Evolutionary conservation across 805 yeast species (phyloP).

Genomic region (Candida bentonensis): DNA sequence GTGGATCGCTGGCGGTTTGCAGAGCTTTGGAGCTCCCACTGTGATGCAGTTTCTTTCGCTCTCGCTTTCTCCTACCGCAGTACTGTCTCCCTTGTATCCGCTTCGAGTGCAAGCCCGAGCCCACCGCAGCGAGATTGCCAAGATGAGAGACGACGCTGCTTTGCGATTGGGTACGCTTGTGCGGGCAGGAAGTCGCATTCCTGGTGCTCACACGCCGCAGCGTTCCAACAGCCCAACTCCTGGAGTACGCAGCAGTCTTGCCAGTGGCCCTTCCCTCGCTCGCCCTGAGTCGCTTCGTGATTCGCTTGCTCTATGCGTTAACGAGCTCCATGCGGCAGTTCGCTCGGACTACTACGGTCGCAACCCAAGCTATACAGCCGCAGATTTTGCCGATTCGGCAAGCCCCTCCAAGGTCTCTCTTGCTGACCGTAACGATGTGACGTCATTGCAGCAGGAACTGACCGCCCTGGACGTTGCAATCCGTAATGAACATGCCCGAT

Average conservation of each 20-base stretch:
- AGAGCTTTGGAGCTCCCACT: background rate
- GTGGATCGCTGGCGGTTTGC: background rate
- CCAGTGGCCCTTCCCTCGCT: background rate
- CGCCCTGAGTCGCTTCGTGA: background rate
- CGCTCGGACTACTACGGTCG: background rate
- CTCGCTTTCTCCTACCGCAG: background rate
- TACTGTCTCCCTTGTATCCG: background rate
- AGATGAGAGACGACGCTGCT: slow-evolving; percentile 5
- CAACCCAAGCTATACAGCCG: background rate
- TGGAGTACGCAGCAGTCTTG: background rate
- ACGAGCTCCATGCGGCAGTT: background rate
- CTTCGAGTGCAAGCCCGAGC: background rate
- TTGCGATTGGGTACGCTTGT: slow-evolving; percentile 8
- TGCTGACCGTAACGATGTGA: background rate
- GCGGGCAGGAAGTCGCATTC: background rate
- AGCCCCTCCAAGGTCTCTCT: background rate
- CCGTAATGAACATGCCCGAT: background rate
- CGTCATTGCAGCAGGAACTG: background rate
- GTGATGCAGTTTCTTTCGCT: background rate
- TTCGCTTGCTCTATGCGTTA: background rate
- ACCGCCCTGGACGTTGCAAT: background rate
- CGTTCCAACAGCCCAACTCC: background rate
- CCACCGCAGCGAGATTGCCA: background rate
- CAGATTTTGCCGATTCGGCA: background rate
- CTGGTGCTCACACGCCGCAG: background rate